Base-by-base conservation (phyloP, 140 eudicot species). In the Cichorium intybus region DNA sequence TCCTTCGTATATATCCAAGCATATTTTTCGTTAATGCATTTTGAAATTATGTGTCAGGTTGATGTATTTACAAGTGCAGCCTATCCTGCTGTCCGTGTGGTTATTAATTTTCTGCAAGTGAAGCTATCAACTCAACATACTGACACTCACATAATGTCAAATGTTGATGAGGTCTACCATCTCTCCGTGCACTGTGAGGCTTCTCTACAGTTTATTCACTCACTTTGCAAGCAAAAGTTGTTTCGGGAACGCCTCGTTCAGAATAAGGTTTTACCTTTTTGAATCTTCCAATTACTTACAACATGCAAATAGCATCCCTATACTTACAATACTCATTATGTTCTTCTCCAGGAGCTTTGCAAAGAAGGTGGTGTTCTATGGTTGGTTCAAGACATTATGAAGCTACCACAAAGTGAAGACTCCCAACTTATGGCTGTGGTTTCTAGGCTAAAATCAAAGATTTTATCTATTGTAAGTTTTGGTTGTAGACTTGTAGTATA, bases 151-250 rank as follows among this genome's bases (percentile, higher is more conserved):
- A 39, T 28, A 10, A 51, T 62, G 24, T 49, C 79, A 39, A 65
- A 55, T 64, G 67, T 62, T 60, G 58, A 70, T 70, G 69, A 70
- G 16, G 55, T 84, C 60, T 64, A 67, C 66, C 74, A 63, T 70
- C 84, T 74, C 27, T 80, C 82, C 75, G 84, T 72, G 71, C 84
- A 80, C 51, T 90, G 84, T 64, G 97, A 90, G 69, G 86, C 84
- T 73, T 82, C 97, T 27, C 76, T 87, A 47, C 86, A 84, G 80
- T 87, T 87, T 80, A 83, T 90, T 48, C 86, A 80, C 22, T 77
- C 80, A 51, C 56, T 82, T 37, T 87, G 86, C 72, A 82, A 87
- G 31, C 85, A 80, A 48, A 76, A 68, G 62, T 46, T 65, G 48
- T 84, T 84, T 60, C 80, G 84, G 6, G 95, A 90, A 49, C 74